Evolutionary conservation across 768 basidiomycete genomes (phyloP).

Genomic region (Kwoniella sp.): DNA sequence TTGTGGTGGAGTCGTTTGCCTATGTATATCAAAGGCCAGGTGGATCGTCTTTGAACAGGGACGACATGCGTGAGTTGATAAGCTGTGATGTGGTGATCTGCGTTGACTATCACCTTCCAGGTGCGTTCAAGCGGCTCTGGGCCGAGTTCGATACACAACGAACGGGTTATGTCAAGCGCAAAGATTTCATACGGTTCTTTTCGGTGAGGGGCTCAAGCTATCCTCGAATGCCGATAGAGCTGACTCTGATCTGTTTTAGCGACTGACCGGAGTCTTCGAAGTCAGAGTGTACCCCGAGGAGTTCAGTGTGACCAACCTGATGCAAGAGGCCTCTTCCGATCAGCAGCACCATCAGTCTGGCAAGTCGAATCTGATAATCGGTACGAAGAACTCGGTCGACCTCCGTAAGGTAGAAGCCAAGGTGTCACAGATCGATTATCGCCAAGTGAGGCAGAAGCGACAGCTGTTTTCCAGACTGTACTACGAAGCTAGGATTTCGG

Average conservation of each 20-base stretch:
- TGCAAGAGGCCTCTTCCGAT: constrained; percentile 54
- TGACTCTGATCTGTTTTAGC: constrained; percentile 55
- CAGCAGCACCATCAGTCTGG: constrained; percentile 33
- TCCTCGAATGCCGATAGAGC: no score
- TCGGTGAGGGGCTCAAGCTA: constrained; percentile 57
- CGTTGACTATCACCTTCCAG: constrained; percentile 13
- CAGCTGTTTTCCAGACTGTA: constrained; percentile 70
- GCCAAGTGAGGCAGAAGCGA: constrained; percentile 62
- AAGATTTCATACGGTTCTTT: constrained; percentile 72
- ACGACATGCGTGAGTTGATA: constrained; percentile 67
- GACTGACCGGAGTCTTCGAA: constrained; percentile 79
- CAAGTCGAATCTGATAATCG: constrained; percentile 21
- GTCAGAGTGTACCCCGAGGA: constrained; percentile 75
- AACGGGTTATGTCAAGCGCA: constrained; percentile 71
- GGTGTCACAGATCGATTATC: constrained; percentile 64
- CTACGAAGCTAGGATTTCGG: constrained; percentile 76
- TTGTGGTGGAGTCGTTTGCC: constrained; percentile 91
- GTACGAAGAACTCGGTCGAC: constrained; percentile 55
- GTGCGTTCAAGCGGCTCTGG: constrained; percentile 88
- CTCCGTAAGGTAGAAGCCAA: constrained; percentile 59
- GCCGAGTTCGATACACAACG: constrained; percentile 72
- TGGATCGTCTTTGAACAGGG: constrained; percentile 70
- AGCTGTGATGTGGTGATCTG: constrained; percentile 1
- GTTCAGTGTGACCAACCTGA: constrained; percentile 61
- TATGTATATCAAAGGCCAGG: constrained; percentile 87